Base-by-base conservation (phyloP, 495 filamentous ascomycete genomes). In the Penicillium verhagenii region DNA sequence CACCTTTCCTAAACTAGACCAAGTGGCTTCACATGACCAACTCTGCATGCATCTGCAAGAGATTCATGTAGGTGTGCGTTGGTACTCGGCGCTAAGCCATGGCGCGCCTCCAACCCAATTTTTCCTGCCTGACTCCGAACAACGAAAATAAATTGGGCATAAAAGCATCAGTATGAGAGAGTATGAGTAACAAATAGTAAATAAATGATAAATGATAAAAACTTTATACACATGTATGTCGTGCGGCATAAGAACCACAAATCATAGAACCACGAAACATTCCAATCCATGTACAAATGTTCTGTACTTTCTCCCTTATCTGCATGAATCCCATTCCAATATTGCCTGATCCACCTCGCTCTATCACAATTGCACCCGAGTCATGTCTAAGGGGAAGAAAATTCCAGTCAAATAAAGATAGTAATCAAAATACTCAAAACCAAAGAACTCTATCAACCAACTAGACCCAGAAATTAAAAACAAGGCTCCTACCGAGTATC, bases 41-140 rank as follows among this genome's bases (percentile, higher is more conserved):
- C 57, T 71, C 70, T 74, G 70, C 72, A 74, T 74, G 72, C 71
- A 64, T 50, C 54, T 63, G 61, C 61, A 63, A 59, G 58, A 67
- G 64, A 67, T 64, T 58, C 46, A 57, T 57, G 59, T 56, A 45
- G 18, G 54, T 61, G n/a, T 59, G 59, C 50, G 59, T 49, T 62
- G 59, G 56, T 53, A 26, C 28, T 39, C 45, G 53, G 61, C 61
- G 64, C 61, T 64, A 57, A 67, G 40, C 31, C 40, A 48, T 45
- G 16, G 11, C 49, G 42, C 48, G n/a, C n/a, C n/a, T 35, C 20
- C 24, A 33, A 46, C 38, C 54, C 21, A 50, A 51, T 50, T 58
- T 56, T 53, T 35, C 33, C 44, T 63, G 60, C 60, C 60, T 56
- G 50, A 59, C 47, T 24, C 18, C 47, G 26, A 28, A 37, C 13